Percentiles rank a stretch among this genome's conserved stretches.
These are phyloP conservation scores for Yarrowia yakushimensis DNA, from an alignment of 805 yeast species.

Conservation along the genomic window DNA sequence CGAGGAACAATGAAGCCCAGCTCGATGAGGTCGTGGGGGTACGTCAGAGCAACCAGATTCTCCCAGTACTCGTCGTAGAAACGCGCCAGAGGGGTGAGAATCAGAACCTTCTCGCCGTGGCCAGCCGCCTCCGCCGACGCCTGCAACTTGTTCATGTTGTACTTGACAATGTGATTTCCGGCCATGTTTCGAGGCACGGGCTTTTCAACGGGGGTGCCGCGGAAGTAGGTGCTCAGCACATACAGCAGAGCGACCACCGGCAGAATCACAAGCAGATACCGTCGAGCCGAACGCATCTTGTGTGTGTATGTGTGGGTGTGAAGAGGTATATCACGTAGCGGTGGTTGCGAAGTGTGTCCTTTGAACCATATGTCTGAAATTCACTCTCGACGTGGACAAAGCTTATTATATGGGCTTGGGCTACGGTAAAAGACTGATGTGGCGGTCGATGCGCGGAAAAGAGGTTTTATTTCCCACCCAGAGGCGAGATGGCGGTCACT, in stretches of 20 bases:
- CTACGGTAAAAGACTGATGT: not conserved
- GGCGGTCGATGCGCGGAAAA: not conserved
- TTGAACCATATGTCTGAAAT: not conserved
- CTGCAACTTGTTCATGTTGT: conserved; percentile 74
- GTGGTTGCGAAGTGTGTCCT: not conserved
- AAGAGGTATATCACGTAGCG: not conserved
- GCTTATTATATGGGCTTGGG: conserved; percentile 4
- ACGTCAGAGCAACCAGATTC: conserved; percentile 66
- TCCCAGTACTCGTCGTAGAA: conserved; percentile 87
- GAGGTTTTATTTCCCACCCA: too few species aligned
- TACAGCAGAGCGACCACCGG: conserved; percentile 20
- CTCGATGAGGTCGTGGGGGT: conserved; percentile 81
- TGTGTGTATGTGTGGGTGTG: not conserved
- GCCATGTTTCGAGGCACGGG: conserved; percentile 27
- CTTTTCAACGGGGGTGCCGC: conserved; percentile 21
- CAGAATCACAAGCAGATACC: conserved; percentile 22
- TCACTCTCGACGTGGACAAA: conserved; percentile 17
- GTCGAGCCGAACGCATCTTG: conserved; percentile 25
- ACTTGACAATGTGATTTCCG: conserved; percentile 47
- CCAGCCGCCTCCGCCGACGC: conserved; percentile 68
- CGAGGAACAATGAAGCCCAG: conserved; percentile 91
- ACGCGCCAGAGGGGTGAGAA: conserved; percentile 85
- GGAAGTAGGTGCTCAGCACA: conserved; percentile 5
- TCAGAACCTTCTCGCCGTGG: conserved; percentile 77
- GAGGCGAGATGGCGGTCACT: not conserved